Evolutionary conservation across 1,139 yeast genomes (phyloP), one percentile per base, ranked within the genome.

Genomic region (Suhomyces atakaporum): DNA sequence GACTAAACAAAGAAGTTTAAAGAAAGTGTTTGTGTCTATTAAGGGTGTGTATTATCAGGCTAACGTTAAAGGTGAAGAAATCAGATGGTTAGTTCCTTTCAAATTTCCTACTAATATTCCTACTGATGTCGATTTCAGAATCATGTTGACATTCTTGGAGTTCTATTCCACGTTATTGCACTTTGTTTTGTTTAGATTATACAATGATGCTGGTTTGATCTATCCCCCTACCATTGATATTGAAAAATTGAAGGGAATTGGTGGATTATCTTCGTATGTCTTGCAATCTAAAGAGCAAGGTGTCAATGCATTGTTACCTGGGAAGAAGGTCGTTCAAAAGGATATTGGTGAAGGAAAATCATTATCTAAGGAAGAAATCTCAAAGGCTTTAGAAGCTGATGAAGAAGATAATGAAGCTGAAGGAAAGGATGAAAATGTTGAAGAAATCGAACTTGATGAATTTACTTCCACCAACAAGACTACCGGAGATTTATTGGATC

Each of bases 1-100:
- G 46, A 90, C 97, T 15, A 81, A 82, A 53, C 95, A 90, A 58
- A 76, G 88, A 54, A 69, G 83, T 19, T 69, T 92, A 49, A 81
- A 83, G 51, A 92, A 92, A 61, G 96, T 90, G 7, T 92, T 92
- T 66, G 97, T 92, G 24, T 86, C 96, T 36, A 92, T 92, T 58
- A 92, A 94, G 64, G 99, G 99, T 66, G 95, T 90, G 16, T 92
- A 92, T 65, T 94, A 92, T 60, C 90, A 90, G 62, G 97, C 97
- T 25, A 78, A 63, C 44, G 81, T 92, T 31, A 81, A 77, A 60
- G 98, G 98, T 43, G 96, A 90, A 62, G 96, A 87, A 50, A 75
- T 92, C 34, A 79, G 94, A 68, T 92, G 98, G 98, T 77, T 92
- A 46, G 95, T 88, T 33, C 99, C 99, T 18, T 92, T 84, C 75